Evolutionary conservation across 2,329 filamentous ascomycete species (phyloP).

Genomic region (Didymella pinodella): DNA sequence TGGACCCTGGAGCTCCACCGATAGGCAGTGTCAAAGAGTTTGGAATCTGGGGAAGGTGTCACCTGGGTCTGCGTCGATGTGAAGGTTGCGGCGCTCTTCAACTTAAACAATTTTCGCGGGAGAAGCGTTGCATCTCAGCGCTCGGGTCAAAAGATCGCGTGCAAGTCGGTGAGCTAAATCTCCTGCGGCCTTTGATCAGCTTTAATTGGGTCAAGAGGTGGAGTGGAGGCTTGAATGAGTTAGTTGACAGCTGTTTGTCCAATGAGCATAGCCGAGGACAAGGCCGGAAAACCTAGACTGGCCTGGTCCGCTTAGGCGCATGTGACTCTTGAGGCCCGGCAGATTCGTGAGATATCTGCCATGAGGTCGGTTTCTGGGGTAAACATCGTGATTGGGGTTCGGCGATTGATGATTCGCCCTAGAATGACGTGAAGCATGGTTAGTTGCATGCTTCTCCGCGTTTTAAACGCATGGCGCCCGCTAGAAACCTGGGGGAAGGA

Average conservation of each 20-base stretch:
- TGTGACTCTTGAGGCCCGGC: conserved; percentile 10
- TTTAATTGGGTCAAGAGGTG: conserved; percentile 18
- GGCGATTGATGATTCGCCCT: conserved; percentile 12
- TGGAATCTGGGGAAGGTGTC: conserved; percentile 17
- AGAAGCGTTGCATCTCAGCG: conserved; percentile 4
- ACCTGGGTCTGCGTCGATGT: conserved; percentile 5
- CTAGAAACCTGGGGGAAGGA: conserved; percentile 19
- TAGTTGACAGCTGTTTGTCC: conserved; percentile 5
- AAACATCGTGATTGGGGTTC: conserved; percentile 16
- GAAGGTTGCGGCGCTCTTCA: conserved; percentile 16
- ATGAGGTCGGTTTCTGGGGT: conserved; percentile 17
- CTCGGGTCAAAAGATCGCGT: conserved; percentile 12
- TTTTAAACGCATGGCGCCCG: conserved; percentile 21
- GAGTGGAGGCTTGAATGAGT: neutral
- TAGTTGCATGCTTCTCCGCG: conserved; percentile 21
- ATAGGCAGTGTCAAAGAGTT: conserved; percentile 3
- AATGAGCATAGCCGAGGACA: conserved; percentile 5
- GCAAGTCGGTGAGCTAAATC: conserved; percentile 12
- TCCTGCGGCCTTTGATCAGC: conserved; percentile 6
- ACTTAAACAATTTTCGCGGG: conserved; percentile 21
- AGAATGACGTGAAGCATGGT: conserved; percentile 9
- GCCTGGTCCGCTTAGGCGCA: conserved; percentile 11
- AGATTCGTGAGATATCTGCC: conserved; percentile 5
- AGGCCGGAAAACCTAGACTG: conserved; percentile 9
- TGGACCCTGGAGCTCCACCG: conserved; percentile 12